Evolutionary conservation across 192 early-diverging fungal species (phyloP).

Genomic region (Mortierella alpina): DNA sequence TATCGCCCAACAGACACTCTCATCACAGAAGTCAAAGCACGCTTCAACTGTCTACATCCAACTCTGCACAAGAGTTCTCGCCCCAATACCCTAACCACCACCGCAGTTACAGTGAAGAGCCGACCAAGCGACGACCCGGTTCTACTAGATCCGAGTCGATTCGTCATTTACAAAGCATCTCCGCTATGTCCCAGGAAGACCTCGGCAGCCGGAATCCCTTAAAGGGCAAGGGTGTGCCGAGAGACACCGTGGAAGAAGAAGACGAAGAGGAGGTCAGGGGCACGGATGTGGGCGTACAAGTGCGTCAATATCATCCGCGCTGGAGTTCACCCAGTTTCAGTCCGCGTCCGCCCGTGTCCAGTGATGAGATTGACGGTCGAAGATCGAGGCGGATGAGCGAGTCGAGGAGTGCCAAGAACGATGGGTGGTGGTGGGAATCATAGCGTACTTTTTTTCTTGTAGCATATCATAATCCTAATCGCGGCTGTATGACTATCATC

Average conservation of each 20-base stretch:
- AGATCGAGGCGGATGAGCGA: slow-evolving; percentile 5
- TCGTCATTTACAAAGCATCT: too few species aligned
- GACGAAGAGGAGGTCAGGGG: neutral
- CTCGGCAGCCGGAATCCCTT: neutral
- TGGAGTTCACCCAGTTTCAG: too few species aligned
- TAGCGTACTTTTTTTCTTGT: neutral
- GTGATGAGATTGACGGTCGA: neutral
- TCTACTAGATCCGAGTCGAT: slow-evolving; percentile 6
- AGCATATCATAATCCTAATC: neutral
- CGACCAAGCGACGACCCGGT: slow-evolving; percentile 5
- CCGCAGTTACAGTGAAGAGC: neutral
- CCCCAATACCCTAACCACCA: neutral
- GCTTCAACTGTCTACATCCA: neutral
- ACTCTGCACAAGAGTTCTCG: neutral
- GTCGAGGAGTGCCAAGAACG: neutral
- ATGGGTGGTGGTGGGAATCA: slow-evolving; percentile 28
- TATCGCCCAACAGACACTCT: neutral
- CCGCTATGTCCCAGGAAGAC: too few species aligned
- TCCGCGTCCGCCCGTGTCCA: too few species aligned
- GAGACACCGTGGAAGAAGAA: slow-evolving; percentile 9
- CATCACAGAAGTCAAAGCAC: slow-evolving; percentile 18
- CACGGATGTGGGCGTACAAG: too few species aligned
- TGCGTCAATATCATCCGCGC: too few species aligned
- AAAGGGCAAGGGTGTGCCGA: slow-evolving; percentile 2
- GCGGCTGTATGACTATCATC: neutral